These are phyloP conservation scores for Sporobolomyces phaffii DNA, from an alignment of 768 basidiomycete species.

Conservation along the genomic window DNA sequence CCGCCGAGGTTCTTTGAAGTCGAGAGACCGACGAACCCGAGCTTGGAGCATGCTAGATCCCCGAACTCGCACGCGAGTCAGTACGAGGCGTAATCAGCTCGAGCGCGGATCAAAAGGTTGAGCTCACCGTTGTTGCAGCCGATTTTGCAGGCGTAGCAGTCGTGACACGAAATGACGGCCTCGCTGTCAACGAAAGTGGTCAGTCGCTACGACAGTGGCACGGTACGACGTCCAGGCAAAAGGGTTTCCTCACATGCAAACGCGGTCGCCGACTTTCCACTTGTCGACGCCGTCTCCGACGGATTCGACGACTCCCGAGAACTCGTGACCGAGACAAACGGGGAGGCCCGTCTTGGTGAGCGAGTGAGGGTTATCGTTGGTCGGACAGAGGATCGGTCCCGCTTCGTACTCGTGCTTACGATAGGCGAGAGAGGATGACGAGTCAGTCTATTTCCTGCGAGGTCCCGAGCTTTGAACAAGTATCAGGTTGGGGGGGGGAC, in stretches of 20 bases:
- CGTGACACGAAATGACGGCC: constrained; percentile 49
- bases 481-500: neutral
- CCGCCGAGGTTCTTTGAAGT: constrained; percentile 41
- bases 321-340: constrained; percentile 2
- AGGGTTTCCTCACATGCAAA: constrained; percentile 41
- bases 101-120: neutral
- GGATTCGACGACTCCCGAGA: constrained; percentile 25
- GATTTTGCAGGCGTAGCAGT: constrained; percentile 46
- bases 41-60: constrained; percentile 20
- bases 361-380: constrained; percentile 44
- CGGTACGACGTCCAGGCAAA: too few relatives aligned
- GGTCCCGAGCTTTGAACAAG: neutral
- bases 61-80: neutral
- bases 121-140: constrained; percentile 31
- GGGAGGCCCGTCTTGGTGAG: constrained; percentile 50
- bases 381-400: constrained; percentile 45
- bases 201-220: neutral
- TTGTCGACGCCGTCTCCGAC: constrained; percentile 47
- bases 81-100: too few relatives aligned
- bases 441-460: neutral
- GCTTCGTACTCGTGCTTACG: constrained; percentile 50
- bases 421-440: neutral
- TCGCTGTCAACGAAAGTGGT: constrained; percentile 44
- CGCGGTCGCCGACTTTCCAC: constrained; percentile 47
- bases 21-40: constrained; percentile 36